Conservation (phyloP, 78 protist genomes). For the Isochrysis galbana region DNA sequence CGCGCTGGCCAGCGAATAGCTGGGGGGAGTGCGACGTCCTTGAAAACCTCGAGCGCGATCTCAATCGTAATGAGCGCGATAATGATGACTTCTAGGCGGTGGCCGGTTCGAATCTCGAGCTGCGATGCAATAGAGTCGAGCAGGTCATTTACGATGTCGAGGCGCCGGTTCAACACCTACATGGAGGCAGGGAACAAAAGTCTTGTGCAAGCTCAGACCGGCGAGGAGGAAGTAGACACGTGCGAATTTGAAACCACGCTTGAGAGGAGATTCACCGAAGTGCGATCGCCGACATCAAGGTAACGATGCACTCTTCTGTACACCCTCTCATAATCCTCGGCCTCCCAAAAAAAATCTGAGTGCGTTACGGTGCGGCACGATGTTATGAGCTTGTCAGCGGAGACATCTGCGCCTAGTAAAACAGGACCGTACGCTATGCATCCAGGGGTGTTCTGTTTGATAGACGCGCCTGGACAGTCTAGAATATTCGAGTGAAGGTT, state of each 20-base stretch:
- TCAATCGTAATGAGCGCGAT: background rate
- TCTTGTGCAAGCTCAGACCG: too few species aligned
- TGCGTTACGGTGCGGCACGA: too few species aligned
- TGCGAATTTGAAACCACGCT: too few species aligned
- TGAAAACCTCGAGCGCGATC: background rate
- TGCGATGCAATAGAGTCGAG: background rate
- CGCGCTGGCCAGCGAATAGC: too few species aligned
- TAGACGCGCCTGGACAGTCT: too few species aligned
- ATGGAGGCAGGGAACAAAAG: too few species aligned
- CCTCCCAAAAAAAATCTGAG: slow-evolving; percentile 19
- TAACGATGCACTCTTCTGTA: background rate
- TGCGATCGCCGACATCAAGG: background rate
- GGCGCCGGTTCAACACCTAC: background rate
- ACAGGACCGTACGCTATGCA: too few species aligned
- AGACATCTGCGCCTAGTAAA: too few species aligned
- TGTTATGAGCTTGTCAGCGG: too few species aligned
- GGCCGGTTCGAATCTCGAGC: background rate
- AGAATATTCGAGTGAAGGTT: slow-evolving; percentile 7
- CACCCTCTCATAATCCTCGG: background rate
- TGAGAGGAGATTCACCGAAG: too few species aligned
- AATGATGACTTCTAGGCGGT: background rate
- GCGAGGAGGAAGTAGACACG: too few species aligned
- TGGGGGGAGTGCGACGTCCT: background rate
- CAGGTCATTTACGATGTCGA: slow-evolving; percentile 25
- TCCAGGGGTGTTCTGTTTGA: too few species aligned